Evolutionary conservation across 1,284 basidiomycete genomes (phyloP).

Genomic region (Ganoderma sp.): DNA sequence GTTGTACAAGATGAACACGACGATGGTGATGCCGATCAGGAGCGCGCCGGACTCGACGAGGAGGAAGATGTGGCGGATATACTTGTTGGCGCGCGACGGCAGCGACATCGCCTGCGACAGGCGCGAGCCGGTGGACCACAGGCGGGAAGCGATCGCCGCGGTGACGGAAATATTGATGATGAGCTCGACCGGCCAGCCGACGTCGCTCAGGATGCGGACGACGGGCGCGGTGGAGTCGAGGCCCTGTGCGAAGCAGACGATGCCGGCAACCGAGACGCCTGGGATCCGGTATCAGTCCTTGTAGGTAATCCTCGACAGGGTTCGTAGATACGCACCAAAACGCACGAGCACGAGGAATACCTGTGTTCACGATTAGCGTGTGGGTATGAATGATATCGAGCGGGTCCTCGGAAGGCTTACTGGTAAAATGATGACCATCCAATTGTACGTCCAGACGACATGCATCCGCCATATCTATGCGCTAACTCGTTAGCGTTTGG

Average conservation of each 20-base stretch:
- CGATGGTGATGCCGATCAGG: slow-evolving; percentile 4
- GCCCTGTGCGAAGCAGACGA: background rate
- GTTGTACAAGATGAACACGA: slow-evolving; percentile 12
- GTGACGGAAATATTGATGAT: slow-evolving; percentile 17
- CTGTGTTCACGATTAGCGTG: background rate
- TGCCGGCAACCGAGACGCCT: background rate
- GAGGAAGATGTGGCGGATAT: slow-evolving; percentile 10
- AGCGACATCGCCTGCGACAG: background rate
- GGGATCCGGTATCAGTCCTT: background rate
- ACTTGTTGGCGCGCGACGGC: background rate
- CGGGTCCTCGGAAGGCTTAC: background rate
- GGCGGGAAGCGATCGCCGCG: slow-evolving; percentile 8
- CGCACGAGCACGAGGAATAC: background rate
- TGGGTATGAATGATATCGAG: background rate
- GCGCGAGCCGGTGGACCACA: slow-evolving; percentile 17
- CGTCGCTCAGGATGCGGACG: background rate
- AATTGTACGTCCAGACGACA: slow-evolving; percentile 14
- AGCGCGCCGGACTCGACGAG: slow-evolving; percentile 17
- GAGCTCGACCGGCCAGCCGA: slow-evolving; percentile 17
- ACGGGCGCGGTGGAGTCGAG: background rate
- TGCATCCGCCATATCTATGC: slow-evolving; percentile 17
- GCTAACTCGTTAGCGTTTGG: background rate
- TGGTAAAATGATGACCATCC: slow-evolving; percentile 11
- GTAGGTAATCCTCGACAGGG: background rate
- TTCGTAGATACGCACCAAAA: background rate